These are phyloP conservation scores for Fusarium dlaminii DNA, from an alignment of 2,329 filamentous ascomycete species.

Conservation along the genomic window DNA sequence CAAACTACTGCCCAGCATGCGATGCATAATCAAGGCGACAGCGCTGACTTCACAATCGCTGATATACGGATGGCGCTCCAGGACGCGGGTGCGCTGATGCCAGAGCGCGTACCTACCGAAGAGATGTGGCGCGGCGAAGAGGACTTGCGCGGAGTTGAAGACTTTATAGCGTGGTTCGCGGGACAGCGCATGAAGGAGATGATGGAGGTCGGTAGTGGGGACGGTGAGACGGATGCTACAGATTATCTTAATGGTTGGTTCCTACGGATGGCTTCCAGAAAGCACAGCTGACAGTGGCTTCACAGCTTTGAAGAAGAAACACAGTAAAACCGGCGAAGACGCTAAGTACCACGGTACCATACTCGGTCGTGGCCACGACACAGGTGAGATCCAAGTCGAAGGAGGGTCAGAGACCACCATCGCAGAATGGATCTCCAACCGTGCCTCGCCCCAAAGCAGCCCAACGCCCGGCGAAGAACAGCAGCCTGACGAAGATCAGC, in stretches of 20 bases:
- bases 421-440: constrained; percentile 50
- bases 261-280: too few species aligned
- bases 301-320: constrained; percentile 86
- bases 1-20: constrained; percentile 77
- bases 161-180: constrained; percentile 81
- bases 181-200: constrained; percentile 83
- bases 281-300: constrained; percentile 51
- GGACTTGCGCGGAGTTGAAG: constrained; percentile 79
- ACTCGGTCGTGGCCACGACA: constrained; percentile 77
- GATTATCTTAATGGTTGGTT: constrained; percentile 74
- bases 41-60: constrained; percentile 61
- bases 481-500: constrained; percentile 3
- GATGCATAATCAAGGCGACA: constrained; percentile 70
- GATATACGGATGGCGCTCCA: constrained; percentile 89
- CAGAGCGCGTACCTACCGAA: constrained; percentile 72
- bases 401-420: constrained; percentile 65
- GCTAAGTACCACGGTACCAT: constrained; percentile 86
- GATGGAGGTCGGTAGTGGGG: constrained; percentile 79
- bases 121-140: constrained; percentile 77
- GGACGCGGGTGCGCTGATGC: constrained; percentile 78
- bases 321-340: constrained; percentile 89
- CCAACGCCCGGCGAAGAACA: constrained; percentile 13
- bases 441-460: constrained; percentile 30
- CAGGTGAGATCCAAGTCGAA: constrained; percentile 78
- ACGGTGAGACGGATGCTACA: constrained; percentile 69